Evolutionary conservation across 2,329 filamentous ascomycete genomes (phyloP), one percentile per base, ranked within the genome.

Genomic region (Cladosporium austrohemisphaericum): DNA sequence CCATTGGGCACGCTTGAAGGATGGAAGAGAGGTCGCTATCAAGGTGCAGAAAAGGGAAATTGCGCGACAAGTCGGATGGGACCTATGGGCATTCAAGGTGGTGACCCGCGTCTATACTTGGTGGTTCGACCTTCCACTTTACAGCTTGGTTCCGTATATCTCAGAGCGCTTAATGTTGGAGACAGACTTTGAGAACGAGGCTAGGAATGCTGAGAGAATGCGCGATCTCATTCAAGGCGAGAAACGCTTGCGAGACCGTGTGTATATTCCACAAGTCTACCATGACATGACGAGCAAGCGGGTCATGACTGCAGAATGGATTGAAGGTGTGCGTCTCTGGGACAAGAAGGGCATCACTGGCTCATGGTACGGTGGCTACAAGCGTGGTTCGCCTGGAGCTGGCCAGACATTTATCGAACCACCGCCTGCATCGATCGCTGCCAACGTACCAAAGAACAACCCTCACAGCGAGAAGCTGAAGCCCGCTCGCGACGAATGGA

Each of bases 11-110:
- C 76, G 85, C 52, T 68, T 97, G 50, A 71, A 81, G 3, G 92
- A 97, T 70, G 93, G 93, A 0, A 78, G 89, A 40, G 91, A 96
- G 73, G 87, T 97, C 18, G 93, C 93, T 2, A 80, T 98, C 65
- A 98, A 98, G 74, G 84, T 98, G 4, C 93, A 98, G 74, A 98
- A 97, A 73, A 80, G 85, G 43, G 92, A 96, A 75, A 97, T 98
- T 65, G 83, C 81, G 16, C 83, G 85, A 64, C 93, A 97, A 71
- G 87, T 96, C 29, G 83, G 84, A 4, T 95, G 90, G 90, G 93
- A 98, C 75, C 68, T 98, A 45, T 96, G 90, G 90, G 85, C 91
- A 2, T 96, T 96, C 75, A 90, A 90, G 79, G 85, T 90, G 9
- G 86, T 96, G 9, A 84, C 88, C 37, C 83, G 78, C 67, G 80